phyloP scores from a whole-genome alignment of 768 basidiomycete genomes.

The Leccinum subtestaceum region DNA sequence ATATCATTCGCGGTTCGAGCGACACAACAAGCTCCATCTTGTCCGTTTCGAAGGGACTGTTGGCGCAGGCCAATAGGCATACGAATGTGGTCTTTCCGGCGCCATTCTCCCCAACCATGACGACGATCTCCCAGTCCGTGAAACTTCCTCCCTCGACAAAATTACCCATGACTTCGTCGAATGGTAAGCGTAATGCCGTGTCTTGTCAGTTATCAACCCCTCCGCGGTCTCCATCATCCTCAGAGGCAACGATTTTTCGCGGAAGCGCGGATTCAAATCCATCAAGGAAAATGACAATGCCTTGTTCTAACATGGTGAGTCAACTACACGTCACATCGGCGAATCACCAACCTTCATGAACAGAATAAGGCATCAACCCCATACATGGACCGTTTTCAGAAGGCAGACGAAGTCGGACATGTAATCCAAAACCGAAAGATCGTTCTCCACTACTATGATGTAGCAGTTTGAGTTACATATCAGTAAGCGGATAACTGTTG shows the following conservation, averaged over 20 bases:
- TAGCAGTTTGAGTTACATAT: slow-evolving; percentile 75
- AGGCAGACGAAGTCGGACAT: slow-evolving; percentile 94
- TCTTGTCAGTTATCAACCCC: slow-evolving; percentile 81
- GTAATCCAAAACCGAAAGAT: slow-evolving; percentile 96
- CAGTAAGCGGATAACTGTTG: slow-evolving; percentile 88
- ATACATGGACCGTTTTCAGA: slow-evolving; percentile 94
- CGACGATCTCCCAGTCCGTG: slow-evolving; percentile 98
- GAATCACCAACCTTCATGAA: slow-evolving; percentile 77
- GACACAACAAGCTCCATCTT: slow-evolving; percentile 82
- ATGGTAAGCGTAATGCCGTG: slow-evolving; percentile 87
- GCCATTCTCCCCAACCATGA: slow-evolving; percentile 98
- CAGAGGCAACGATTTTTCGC: slow-evolving; percentile 91
- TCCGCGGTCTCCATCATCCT: slow-evolving; percentile 98
- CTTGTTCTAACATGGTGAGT: slow-evolving; percentile 36
- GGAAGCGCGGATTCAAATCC: slow-evolving; percentile 96
- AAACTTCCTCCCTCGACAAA: slow-evolving; percentile 90
- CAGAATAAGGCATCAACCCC: slow-evolving; percentile 95
- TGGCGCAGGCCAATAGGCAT: slow-evolving; percentile 89
- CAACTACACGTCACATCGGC: neutral
- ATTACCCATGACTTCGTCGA: slow-evolving; percentile 86
- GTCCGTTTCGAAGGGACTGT: slow-evolving; percentile 65
- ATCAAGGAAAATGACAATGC: slow-evolving; percentile 99
- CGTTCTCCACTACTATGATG: slow-evolving; percentile 90
- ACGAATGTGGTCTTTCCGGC: slow-evolving; percentile 99
- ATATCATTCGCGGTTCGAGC: slow-evolving; percentile 78